Base-by-base conservation (phyloP, 2,329 filamentous ascomycete species). In the Coniochaeta prunicola region DNA sequence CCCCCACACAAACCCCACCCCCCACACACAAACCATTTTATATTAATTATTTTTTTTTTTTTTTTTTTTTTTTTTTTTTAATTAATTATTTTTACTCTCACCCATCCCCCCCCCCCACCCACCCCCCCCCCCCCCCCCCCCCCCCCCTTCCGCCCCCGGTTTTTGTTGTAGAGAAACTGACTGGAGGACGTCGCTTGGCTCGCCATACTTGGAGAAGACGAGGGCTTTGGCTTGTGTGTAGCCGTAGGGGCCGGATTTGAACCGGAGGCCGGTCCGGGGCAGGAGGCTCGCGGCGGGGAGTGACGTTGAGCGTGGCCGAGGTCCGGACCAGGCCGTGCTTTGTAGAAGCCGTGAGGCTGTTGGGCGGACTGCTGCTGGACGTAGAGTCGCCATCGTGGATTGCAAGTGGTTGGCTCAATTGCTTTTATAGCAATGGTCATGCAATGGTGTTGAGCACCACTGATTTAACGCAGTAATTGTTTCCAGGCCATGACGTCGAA, bases 161-260 rank as follows among this genome's bases (percentile, higher is more conserved):
- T 54, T 28, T 13, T 19, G 10, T 15, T 59, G 9, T 61, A 57
- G 15, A 36, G 28, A 30, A 31, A 64, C 77, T 53, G 70, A 86
- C 85, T 76, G 81, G 33, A 89, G 71, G 2, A 91, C 89, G 64
- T 91, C 84, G 45, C 80, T 78, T 0, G 90, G 90, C 70, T 92
- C 89, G 70, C 91, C 90, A 69, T 87, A 85, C 61, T 87, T 80
- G 42, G 84, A 83, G 72, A 90, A 91, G 53, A 90, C 85, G 64
- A 94, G 84, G n/a, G 88, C 84, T 77, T 92, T 92, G 63, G 90
- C 87, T 74, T 93, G 90, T 45, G 89, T 90, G 75, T 94, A 94
- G 67, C 90, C 90, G 70, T 91, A 92, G 0, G 84, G 82, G 0
- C 81, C 83, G 4, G 82, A 85, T 68, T 82, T 83, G 70, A 70